Evolutionary conservation across 768 basidiomycete genomes (phyloP), one percentile per base, ranked within the genome.

Genomic region (Suillus occidentalis): DNA sequence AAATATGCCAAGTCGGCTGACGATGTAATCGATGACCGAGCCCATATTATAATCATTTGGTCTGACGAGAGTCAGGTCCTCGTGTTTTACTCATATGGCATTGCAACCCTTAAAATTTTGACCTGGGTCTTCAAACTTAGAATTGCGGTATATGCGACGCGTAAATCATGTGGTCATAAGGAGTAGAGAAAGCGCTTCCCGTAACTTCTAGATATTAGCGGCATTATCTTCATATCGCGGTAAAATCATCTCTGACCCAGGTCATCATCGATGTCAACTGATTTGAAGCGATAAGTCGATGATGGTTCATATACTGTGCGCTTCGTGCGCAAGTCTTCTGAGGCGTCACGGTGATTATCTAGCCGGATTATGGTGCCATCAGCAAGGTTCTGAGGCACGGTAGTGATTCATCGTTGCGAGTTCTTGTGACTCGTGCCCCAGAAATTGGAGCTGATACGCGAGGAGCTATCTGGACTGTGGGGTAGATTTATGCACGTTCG

Each of bases 301-400:
- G 31, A 57, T 57, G 36, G 34, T 34, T 22, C 53, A 55, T 31
- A 55, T 55, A 55, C 20, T 55, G 53, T n/a, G 34, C 53, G 53
- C 53, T 55, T 59, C 57, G 37, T 58, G 57, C 37, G 53, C 40
- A 59, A 6, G 58, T 12, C 58, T 59, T 42, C 58, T 59, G 18
- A 31, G 58, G 58, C 25, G 25, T 4, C 58, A 59, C 40, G 37
- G 22, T 59, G 58, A 59, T 59, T 59, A 59, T 59, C 58, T 59
- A 42, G 40, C 58, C 58, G 39, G 58, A 28, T 42, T 40, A 42
- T 42, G 42, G 53, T 20, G 34, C 53, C 28, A 42, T 59, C 16
- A 40, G 37, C 36, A 18, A 39, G 18, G 25, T 59, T 59, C 58
- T 10, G 18, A 59, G 39, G 25, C 39, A 59, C 40, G 58, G 40